Base-by-base conservation (phyloP, 148 eudicot genomes). In the Silene latifolia region DNA sequence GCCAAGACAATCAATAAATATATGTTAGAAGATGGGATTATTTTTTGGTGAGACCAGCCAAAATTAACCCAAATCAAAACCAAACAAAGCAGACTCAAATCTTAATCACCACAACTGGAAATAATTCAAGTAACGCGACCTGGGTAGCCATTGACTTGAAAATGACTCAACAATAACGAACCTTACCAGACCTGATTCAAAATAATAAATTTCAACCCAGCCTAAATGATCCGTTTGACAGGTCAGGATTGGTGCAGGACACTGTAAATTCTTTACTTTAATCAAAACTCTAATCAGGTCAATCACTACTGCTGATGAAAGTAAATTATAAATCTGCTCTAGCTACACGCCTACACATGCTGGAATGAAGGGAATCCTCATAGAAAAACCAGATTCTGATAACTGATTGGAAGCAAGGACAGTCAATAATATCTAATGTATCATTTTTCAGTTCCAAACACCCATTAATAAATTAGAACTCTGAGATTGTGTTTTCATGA, bases 401-500 rank as follows among this genome's bases (percentile, higher is more conserved):
- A 46, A 63, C n/a, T 39, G 20, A 56, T 6, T 21, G 8, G 29
- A 48, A 72, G 19, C 44, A 14, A 44, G 25, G 65, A 72, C 51
- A 17, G 48, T 47, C 47, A 18, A 3, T 74, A 21, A 57, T 74
- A 53, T 66, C 23, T 53, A 18, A 32, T 44, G 67, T 67, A 19
- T 13, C 57, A 39, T 20, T 35, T 57, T 35, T 27, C 14, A 57
- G n/a, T 24, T 13, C 44, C 24, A 24, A 32, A 32, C 24, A 23
- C 39, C 42, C 72, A 75, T 35, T 8, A 54, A 24, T 15, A 54
- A 39, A 51, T 17, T 13, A 63, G 56, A 54, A 9, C 9, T 44
- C 21, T 76, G 74, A 68, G 42, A 44, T 68, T 42, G 10, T 44
- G 60, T 39, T 13, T 15, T 11, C 47, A 53, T 20, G 72, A 47